A percentile compares a stretch with the other conserved stretches of the same genome.
Conservation (phyloP, 805 yeast species). For the Metschnikowia proteae region DNA sequence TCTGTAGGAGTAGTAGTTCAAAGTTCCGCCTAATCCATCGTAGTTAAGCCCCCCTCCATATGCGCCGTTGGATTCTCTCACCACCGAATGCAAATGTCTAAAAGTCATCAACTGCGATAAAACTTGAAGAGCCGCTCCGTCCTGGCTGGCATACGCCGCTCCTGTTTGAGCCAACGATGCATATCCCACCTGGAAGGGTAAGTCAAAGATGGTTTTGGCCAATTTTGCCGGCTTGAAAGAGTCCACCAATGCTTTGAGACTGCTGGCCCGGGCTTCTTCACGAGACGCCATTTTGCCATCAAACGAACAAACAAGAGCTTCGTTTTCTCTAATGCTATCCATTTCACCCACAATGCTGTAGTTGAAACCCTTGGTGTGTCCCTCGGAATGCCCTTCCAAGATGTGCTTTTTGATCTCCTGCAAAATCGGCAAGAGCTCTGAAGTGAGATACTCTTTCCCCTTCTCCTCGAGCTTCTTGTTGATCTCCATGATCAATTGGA, state of each 20-base stretch:
- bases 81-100: slow-evolving; percentile 80
- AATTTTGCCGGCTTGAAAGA: slow-evolving; percentile 15
- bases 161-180: slow-evolving; percentile 67
- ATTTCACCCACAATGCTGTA: slow-evolving; percentile 59
- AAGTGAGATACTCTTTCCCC: slow-evolving; percentile 32
- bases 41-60: slow-evolving; percentile 94
- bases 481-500: slow-evolving; percentile 62
- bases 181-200: slow-evolving; percentile 89
- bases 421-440: slow-evolving; percentile 63
- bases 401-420: slow-evolving; percentile 46
- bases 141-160: slow-evolving; percentile 60
- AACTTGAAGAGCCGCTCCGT: slow-evolving; percentile 83
- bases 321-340: slow-evolving; percentile 34
- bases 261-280: slow-evolving; percentile 9
- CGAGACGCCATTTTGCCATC: slow-evolving; percentile 17
- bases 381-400: slow-evolving; percentile 26
- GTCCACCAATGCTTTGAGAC: slow-evolving; percentile 17
- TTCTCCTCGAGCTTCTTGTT: slow-evolving; percentile 43
- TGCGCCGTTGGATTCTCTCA: slow-evolving; percentile 96
- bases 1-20: slow-evolving; percentile 84
- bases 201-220: slow-evolving; percentile 48
- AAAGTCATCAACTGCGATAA: slow-evolving; percentile 77
- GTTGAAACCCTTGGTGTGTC: slow-evolving; percentile 30
- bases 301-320: slow-evolving; percentile 33
- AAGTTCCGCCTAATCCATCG: slow-evolving; percentile 74